phyloP scores from a whole-genome alignment of 192 early-diverging fungal genomes.

The Backusella westeae region DNA sequence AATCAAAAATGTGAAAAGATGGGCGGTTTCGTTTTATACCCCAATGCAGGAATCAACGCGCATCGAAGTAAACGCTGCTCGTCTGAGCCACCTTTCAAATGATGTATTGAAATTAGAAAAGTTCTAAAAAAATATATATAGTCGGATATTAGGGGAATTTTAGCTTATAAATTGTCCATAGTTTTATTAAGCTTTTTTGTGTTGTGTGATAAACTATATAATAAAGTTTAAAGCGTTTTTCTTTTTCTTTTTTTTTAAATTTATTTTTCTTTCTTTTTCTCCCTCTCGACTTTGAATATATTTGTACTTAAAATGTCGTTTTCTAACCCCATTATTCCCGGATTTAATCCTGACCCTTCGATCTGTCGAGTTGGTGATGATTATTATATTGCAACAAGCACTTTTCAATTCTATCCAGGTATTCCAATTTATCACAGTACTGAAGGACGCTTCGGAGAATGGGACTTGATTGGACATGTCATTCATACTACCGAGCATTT shows the following conservation, averaged over 20 bases:
- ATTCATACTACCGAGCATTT: background rate
- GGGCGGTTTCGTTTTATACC: slow-evolving; percentile 1
- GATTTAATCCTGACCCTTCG: background rate
- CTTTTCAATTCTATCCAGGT: background rate
- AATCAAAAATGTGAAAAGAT: background rate
- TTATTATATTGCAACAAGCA: background rate
- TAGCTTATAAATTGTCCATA: background rate
- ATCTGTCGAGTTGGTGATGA: background rate
- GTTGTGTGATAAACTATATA: background rate
- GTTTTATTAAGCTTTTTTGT: background rate
- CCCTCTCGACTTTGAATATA: background rate
- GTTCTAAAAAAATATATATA: slow-evolving; percentile 15
- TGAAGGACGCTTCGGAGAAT: background rate
- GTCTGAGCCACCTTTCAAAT: slow-evolving; percentile 11
- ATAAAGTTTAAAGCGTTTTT: background rate
- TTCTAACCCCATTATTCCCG: background rate
- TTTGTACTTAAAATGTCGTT: background rate
- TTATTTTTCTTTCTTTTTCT: background rate
- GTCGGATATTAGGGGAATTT: background rate
- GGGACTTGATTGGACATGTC: background rate
- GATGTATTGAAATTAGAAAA: slow-evolving; percentile 22
- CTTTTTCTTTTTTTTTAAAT: background rate
- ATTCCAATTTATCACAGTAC: background rate
- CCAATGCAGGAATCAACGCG: background rate
- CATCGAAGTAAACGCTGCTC: background rate